phyloP scores from a whole-genome alignment of 257 asterid genomes.

The Penstemon davidsonii region DNA sequence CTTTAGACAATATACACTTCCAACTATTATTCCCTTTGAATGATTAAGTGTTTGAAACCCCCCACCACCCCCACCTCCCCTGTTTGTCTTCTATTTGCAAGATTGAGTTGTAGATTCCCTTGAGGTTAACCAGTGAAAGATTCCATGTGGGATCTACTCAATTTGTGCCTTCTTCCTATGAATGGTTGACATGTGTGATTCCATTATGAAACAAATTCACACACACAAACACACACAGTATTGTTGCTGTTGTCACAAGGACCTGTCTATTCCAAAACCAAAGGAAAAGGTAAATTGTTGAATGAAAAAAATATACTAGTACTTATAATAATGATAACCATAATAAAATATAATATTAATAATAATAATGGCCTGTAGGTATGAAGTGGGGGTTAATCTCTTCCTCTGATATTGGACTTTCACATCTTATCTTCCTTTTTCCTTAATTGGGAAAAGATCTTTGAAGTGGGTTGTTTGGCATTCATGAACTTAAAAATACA shows the following conservation, averaged over 20 bases:
- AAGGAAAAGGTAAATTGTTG: constrained; percentile 36
- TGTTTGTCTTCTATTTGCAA: constrained; percentile 25
- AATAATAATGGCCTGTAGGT: constrained; percentile 17
- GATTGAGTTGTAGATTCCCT: constrained; percentile 56
- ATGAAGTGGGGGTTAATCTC: constrained; percentile 35
- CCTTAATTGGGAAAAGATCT: constrained; percentile 35
- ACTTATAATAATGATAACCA: neutral
- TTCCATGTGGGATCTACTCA: constrained; percentile 39
- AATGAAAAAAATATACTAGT: neutral
- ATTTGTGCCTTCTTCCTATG: constrained; percentile 18
- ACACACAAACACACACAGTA: constrained; percentile 12
- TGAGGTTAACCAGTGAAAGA: constrained; percentile 42
- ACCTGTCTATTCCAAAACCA: constrained; percentile 55
- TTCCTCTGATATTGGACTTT: constrained; percentile 30
- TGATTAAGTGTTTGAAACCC: constrained; percentile 34
- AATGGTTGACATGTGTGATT: constrained; percentile 50
- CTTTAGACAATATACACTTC: constrained; percentile 2
- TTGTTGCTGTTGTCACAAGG: constrained; percentile 45
- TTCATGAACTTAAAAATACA: neutral
- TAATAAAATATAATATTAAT: neutral
- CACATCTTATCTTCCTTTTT: constrained; percentile 27
- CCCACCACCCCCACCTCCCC: neutral
- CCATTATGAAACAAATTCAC: constrained; percentile 32
- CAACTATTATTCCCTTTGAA: constrained; percentile 34
- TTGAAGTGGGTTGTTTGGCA: constrained; percentile 31